Percentiles rank a stretch among this genome's conserved stretches.
Conservation (phyloP, 2,329 filamentous ascomycete species). For the Calonectria pseudoreteaudii region DNA sequence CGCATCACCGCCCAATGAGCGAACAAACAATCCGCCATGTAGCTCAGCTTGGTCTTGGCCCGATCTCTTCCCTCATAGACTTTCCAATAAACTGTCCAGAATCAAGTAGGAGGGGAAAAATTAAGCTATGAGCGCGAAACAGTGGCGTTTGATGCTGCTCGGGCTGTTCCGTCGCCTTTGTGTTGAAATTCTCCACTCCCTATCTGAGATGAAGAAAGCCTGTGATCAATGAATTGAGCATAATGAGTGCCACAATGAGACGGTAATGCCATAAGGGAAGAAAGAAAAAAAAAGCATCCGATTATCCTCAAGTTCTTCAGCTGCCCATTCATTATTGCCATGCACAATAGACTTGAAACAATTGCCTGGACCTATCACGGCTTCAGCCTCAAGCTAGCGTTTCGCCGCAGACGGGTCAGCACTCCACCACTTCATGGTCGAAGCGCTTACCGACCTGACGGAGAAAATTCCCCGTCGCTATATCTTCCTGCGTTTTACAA, state of each 20-base stretch:
- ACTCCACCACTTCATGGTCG: conserved; percentile 22
- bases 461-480: conserved; percentile 19
- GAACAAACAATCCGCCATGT: not conserved
- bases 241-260: not conserved
- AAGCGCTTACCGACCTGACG: conserved; percentile 22
- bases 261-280: not conserved
- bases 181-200: not conserved
- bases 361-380: not conserved
- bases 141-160: not conserved
- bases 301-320: not conserved
- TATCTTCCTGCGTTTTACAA: not conserved
- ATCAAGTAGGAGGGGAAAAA: not conserved
- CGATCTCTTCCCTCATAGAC: not conserved
- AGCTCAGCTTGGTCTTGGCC: not conserved
- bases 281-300: not conserved
- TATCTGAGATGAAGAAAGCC: not conserved
- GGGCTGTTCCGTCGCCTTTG: not conserved
- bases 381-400: conserved; percentile 29
- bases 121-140: not conserved
- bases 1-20: not conserved
- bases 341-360: conserved; percentile 7
- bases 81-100: not conserved
- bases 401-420: conserved; percentile 27
- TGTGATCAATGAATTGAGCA: not conserved
- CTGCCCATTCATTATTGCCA: not conserved